Base-by-base conservation (phyloP, 192 early-diverging fungal species). In the Coemansia sp. region DNA sequence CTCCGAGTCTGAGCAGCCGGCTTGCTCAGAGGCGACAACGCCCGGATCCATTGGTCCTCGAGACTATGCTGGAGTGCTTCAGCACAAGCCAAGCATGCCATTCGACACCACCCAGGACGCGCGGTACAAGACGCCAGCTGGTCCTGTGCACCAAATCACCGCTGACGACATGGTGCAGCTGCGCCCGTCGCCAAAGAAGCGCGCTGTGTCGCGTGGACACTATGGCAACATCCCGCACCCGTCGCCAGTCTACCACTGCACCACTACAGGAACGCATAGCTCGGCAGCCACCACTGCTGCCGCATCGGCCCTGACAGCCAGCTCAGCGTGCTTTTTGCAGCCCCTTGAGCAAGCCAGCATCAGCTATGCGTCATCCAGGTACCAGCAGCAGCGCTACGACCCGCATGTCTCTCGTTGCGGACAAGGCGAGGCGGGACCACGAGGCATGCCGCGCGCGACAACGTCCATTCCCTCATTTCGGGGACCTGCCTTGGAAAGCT, bases 141-240 rank as follows among this genome's bases (percentile, higher is more conserved):
- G 72, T 1, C 63, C 66, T 12, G 62, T 81, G 59, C 65, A 67
- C 15, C 66, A 72, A 31, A 71, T 77, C 10, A 61, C 80, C 2
- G 64, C 58, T 2, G 57, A 74, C 15, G 80, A 82, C 22, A 63
- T 71, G 62, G 37, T 64, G 31, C 45, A 46, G 8, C 59, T 74
- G 49, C 67, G 53, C 17, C 80, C 80, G 1, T 77, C 80, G n/a
- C 76, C 80, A 53, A 83, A 83, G 46, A 83, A 83, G 68, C 80
- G 80, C 12, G 80, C 80, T 2, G 68, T 83, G 15, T 83, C 80
- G 22, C 71, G 75, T 9, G 71, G 76, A 1, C 59, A 83, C 32
- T 62, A 70, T 51, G 65, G 69, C 46, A 77, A 83, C 37, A 58
- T 82, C 8, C 79, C 79, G 0, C 79, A 82, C 11, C 79, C 79